These are phyloP conservation scores for Penicillium bovifimosum DNA, from an alignment of 495 filamentous ascomycete species.

Conservation along the genomic window DNA sequence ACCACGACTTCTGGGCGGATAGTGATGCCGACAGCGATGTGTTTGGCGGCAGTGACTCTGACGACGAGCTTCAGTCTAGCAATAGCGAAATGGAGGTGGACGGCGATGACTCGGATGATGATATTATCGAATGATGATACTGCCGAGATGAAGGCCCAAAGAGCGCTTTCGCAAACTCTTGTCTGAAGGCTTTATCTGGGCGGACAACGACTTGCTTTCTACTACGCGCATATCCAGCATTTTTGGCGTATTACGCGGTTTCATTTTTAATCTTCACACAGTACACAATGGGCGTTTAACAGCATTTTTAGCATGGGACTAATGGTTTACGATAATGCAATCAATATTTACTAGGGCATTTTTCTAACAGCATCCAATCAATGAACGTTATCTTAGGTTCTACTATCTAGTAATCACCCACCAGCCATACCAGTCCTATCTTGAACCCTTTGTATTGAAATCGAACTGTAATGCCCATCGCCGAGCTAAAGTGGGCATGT, in stretches of 20 bases:
- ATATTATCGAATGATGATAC: background rate
- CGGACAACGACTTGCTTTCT: background rate
- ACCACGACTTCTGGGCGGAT: constrained; percentile 79
- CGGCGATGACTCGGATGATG: constrained; percentile 21
- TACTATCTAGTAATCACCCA: too few species aligned
- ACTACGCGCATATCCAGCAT: background rate
- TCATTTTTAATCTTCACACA: background rate
- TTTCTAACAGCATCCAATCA: background rate
- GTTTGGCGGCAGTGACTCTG: constrained; percentile 70
- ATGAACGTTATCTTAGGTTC: background rate
- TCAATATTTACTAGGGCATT: background rate
- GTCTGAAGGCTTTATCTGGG: background rate
- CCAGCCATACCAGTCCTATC: too few species aligned
- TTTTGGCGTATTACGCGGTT: background rate
- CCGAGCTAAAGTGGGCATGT: too few species aligned
- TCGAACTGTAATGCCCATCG: too few species aligned
- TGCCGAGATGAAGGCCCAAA: background rate
- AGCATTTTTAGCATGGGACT: background rate
- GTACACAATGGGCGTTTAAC: background rate
- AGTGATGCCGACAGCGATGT: constrained; percentile 70
- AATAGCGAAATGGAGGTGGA: constrained; percentile 54
- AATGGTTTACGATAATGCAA: background rate
- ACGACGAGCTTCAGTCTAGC: constrained; percentile 49
- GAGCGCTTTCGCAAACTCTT: background rate
- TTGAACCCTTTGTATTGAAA: too few species aligned